Base-by-base conservation (phyloP, 345 rosid species). In the Aethionema arabicum region DNA sequence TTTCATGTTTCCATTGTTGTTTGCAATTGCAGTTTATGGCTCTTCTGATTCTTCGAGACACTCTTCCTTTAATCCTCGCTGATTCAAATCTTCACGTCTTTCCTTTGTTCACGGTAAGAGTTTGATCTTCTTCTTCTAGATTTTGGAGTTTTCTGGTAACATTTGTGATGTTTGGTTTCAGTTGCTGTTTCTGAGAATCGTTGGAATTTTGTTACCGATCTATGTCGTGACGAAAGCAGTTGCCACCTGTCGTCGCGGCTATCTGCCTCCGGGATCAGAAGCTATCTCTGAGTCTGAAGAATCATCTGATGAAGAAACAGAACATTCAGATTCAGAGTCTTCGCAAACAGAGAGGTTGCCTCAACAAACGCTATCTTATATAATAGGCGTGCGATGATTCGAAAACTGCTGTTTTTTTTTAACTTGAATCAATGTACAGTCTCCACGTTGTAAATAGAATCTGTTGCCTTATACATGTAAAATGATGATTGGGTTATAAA, bases 151-250 rank as follows among this genome's bases (percentile, higher is more conserved):
- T 21, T 21, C 27, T 21, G 2, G 27, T 21, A 21, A 21, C 27
- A 21, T 36, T 14, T 14, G 9, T 14, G 31, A 32, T 9, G 63
- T 47, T 50, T 37, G 71, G 59, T 37, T 59, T 11, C 80, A 88
- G 96, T 52, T 83, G 67, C 32, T 87, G 62, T 71, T 85, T 69
- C 75, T 91, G 4, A 73, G 90, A 56, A 66, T 74, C 43, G 50
- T 74, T 14, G 96, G 95, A 11, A 78, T 91, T 47, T 45, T 88
- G 68, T 75, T 91, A 65, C 98, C 98, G 0, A 76, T 91, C 51
- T 91, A 80, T 67, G 76, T 80, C 36, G 79, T 88, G 4, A 38
- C 77, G 39, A 79, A 69, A 77, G 78, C 81, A 65, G 67, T 77
- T 29, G 57, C 80, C 37, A 76, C 80, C 31, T 53, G 85, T 41